These are phyloP conservation scores for Camillea tinctor DNA, from an alignment of 2,329 filamentous ascomycete genomes.

Conservation along the genomic window DNA sequence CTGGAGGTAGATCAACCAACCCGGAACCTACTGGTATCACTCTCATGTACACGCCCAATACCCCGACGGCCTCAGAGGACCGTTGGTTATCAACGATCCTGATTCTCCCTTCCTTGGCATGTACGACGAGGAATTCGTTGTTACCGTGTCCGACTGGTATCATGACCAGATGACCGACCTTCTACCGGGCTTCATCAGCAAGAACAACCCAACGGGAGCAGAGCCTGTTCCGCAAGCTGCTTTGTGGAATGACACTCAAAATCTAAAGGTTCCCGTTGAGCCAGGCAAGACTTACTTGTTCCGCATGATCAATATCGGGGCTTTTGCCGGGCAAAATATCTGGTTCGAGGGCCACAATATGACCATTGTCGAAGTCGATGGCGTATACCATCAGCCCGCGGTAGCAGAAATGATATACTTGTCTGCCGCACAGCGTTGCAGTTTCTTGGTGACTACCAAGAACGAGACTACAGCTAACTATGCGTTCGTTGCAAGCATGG, in stretches of 20 bases:
- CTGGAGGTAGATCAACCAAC: slow-evolving; percentile 52
- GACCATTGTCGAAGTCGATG: slow-evolving; percentile 71
- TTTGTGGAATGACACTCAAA: slow-evolving; percentile 69
- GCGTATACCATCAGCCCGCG: slow-evolving; percentile 62
- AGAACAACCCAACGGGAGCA: slow-evolving; percentile 55
- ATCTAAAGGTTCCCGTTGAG: slow-evolving; percentile 57
- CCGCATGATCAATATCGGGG: slow-evolving; percentile 70
- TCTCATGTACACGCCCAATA: slow-evolving; percentile 68
- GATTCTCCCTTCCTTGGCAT: slow-evolving; percentile 54
- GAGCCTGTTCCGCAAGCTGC: slow-evolving; percentile 68
- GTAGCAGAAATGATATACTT: slow-evolving; percentile 65
- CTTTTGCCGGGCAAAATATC: slow-evolving; percentile 65
- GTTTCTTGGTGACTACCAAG: slow-evolving; percentile 62
- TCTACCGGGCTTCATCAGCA: slow-evolving; percentile 49
- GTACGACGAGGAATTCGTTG: slow-evolving; percentile 61
- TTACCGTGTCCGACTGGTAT: slow-evolving; percentile 72
- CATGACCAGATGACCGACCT: slow-evolving; percentile 55
- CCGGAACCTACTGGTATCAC: slow-evolving; percentile 80
- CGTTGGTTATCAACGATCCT: slow-evolving; percentile 64
- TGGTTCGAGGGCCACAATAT: slow-evolving; percentile 69
- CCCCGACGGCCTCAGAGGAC: slow-evolving; percentile 65
- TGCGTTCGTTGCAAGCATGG: slow-evolving; percentile 68
- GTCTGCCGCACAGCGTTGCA: slow-evolving; percentile 64
- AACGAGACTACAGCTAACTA: slow-evolving; percentile 63
- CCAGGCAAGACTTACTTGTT: slow-evolving; percentile 72